Conservation (phyloP, 345 rosid genomes). For the Eutrema heterophyllum region DNA sequence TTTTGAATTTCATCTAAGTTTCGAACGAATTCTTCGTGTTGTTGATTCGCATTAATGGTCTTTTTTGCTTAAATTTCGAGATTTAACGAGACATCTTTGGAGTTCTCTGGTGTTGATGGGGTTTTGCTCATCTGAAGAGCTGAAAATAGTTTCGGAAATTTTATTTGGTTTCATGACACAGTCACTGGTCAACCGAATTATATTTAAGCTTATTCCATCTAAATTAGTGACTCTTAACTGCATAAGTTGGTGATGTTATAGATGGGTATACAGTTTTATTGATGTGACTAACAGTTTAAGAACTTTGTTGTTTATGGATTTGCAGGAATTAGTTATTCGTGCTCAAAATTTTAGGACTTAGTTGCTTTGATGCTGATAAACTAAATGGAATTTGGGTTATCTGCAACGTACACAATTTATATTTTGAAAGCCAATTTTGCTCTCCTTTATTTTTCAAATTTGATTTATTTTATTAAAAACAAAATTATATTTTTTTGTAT, state of each 20-base stretch:
- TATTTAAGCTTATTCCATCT: neutral
- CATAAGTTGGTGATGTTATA: no score
- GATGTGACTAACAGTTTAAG: neutral
- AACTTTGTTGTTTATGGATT: neutral
- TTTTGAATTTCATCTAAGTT: neutral
- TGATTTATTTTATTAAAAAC: no score
- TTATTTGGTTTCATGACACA: neutral
- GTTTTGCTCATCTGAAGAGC: slow-evolving; percentile 13
- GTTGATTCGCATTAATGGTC: neutral
- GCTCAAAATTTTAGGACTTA: neutral
- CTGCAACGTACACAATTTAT: neutral
- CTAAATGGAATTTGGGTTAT: neutral
- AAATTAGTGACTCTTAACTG: neutral
- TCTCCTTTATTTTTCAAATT: no score
- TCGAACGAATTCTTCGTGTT: neutral
- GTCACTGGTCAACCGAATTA: neutral
- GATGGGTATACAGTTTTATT: neutral
- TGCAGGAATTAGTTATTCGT: neutral
- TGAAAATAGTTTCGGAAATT: neutral
- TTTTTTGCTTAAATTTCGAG: neutral
- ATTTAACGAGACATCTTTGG: slow-evolving; percentile 7
- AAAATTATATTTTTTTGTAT: no score
- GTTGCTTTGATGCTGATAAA: neutral
- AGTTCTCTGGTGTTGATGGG: slow-evolving; percentile 8
- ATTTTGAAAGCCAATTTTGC: no score